Evolutionary conservation across 1,139 yeast species (phyloP).

Genomic region (Kodamaea sp.): DNA sequence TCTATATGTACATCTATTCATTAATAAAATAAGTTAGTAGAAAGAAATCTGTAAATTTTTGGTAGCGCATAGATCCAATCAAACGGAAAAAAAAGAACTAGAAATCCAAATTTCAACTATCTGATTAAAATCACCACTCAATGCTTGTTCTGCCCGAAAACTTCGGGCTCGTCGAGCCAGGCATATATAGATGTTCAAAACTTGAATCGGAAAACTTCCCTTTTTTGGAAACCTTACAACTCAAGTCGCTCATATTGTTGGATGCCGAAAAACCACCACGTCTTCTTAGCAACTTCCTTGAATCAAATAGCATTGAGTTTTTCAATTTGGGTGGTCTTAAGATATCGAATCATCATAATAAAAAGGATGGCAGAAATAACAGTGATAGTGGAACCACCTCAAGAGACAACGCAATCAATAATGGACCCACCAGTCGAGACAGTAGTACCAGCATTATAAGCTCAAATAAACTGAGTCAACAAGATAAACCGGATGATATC

Average conservation of each 20-base stretch:
- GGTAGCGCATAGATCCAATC: neutral
- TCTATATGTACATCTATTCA: neutral
- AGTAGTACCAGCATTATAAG: conserved; percentile 7
- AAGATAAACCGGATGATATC: conserved; percentile 3
- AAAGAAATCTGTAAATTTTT: neutral
- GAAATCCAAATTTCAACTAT: too few relatives aligned
- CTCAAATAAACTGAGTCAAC: conserved; percentile 2
- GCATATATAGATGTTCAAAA: conserved; percentile 58
- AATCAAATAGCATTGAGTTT: conserved; percentile 40
- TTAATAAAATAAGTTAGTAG: neutral
- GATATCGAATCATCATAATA: conserved; percentile 39
- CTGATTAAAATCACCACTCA: neutral
- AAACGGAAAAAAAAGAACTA: neutral
- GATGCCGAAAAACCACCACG: conserved; percentile 75
- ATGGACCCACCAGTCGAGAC: conserved; percentile 16
- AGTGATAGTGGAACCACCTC: conserved; percentile 6
- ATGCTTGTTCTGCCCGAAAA: conserved; percentile 81
- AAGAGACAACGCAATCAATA: conserved; percentile 15
- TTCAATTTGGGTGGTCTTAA: conserved; percentile 46
- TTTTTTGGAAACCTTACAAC: conserved; percentile 59
- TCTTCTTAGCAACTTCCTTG: conserved; percentile 44
- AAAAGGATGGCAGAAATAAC: conserved; percentile 1
- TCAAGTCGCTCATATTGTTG: conserved; percentile 56
- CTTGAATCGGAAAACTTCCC: conserved; percentile 56
- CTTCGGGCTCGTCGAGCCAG: conserved; percentile 74